Base-by-base conservation (phyloP, 2,329 filamentous ascomycete species). In the Colletotrichum tamarilloi region DNA sequence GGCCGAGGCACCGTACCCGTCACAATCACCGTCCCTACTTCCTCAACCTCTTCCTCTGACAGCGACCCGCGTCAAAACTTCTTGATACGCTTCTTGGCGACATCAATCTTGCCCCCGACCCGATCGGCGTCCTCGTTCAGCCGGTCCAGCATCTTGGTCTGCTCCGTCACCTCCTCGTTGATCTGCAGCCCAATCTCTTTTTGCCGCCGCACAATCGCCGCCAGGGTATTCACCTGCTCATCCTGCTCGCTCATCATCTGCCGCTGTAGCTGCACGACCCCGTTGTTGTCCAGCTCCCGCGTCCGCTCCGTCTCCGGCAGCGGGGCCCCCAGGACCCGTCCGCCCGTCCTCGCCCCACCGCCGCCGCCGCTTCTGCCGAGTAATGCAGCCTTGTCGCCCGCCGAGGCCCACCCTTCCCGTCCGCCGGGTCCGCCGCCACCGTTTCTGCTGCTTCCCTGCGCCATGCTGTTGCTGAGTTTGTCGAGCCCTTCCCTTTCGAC, bases 401-500 rank as follows among this genome's bases (percentile, higher is more conserved):
- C 79, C 6, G 84, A 83, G 0, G 86, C 82, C 24, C 82, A 89
- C 82, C 88, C 79, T 85, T 87, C 73, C 87, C 86, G 72, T 81
- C 85, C 77, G 85, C 88, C 69, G 87, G 82, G 46, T 81, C 85
- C 77, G 19, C 90, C 82, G 5, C 80, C 81, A 3, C 82, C 80
- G 1, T 49, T 59, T 79, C 78, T 5, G 78, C 77, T 14, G 78
- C 77, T 58, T 78, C 78, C n/a, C 76, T 69, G 68, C 70, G 75
- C 35, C 74, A 87, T 81, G 69, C 82, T 92, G 75, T 92, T 90
- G 78, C 93, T 90, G 46, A 95, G 85, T 79, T 91, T 91, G 77
- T 97, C 94, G 22, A 97, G 84, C 3, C 92, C 92, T 68, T 96
- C 93, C 69, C 91, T 89, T 81, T 97, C 94, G 77, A 93, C 92